A percentile compares a stretch with the other conserved stretches of the same genome.
Evolutionary conservation across 2,329 filamentous ascomycete genomes (phyloP).

Genomic region (Botrytis squamosa): DNA sequence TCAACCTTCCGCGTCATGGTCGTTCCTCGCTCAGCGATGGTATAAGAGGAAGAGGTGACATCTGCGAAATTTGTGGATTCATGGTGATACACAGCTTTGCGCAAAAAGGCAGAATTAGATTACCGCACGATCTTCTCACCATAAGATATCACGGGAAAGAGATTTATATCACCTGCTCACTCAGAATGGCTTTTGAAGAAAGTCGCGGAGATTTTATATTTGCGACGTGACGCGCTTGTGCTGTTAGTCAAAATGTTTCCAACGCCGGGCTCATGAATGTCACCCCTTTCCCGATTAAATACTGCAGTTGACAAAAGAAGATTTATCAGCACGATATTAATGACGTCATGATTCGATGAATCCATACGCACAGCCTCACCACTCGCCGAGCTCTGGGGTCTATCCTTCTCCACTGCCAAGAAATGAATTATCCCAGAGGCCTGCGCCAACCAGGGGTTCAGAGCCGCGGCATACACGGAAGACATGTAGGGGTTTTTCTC

Average conservation of each 20-base stretch:
- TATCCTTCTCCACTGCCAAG: background rate
- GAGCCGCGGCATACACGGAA: background rate
- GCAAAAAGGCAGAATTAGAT: background rate
- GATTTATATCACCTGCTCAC: too few species aligned
- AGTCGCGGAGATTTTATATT: too few species aligned
- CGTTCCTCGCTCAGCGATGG: too few species aligned
- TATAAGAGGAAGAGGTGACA: background rate
- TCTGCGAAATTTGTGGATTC: background rate
- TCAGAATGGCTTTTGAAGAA: too few species aligned
- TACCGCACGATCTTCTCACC: too few species aligned
- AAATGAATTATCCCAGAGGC: background rate
- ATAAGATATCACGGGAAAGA: too few species aligned
- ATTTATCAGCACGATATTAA: background rate
- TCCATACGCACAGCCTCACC: background rate
- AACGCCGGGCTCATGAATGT: background rate
- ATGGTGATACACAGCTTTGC: background rate
- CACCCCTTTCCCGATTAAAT: fast-evolving
- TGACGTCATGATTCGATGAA: background rate
- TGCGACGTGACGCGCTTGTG: too few species aligned
- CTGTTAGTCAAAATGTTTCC: too few species aligned
- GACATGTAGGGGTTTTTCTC: fast-evolving
- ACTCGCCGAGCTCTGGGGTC: background rate
- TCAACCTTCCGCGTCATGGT: too few species aligned
- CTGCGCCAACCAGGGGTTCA: fast-evolving
- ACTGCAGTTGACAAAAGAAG: background rate